phyloP scores from a whole-genome alignment of 176 grass and related monocot species.

The Juncus inflexus region DNA sequence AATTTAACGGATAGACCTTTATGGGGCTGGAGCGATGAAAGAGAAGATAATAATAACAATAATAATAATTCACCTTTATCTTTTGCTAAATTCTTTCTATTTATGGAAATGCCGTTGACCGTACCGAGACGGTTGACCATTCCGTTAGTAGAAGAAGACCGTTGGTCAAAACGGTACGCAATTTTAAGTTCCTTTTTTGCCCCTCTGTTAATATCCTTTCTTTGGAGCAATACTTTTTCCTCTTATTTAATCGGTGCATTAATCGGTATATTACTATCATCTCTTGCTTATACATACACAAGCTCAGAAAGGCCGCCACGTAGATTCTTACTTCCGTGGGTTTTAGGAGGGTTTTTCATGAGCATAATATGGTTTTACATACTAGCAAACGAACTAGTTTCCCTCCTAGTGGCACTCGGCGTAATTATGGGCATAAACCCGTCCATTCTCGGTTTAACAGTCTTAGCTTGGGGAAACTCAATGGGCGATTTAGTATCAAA shows the following conservation, averaged over 20 bases:
- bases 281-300: slow-evolving; percentile 66
- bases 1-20: slow-evolving; percentile 65
- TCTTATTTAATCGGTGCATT: slow-evolving; percentile 44
- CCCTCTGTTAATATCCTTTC: slow-evolving; percentile 67
- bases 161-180: slow-evolving; percentile 86
- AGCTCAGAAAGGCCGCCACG: slow-evolving; percentile 54
- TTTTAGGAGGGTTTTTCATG: slow-evolving; percentile 97
- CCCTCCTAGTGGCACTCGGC: slow-evolving; percentile 80
- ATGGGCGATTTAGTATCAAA: slow-evolving; percentile 99
- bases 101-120: slow-evolving; percentile 77
- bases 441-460: slow-evolving; percentile 89
- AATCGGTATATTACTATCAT: slow-evolving; percentile 50
- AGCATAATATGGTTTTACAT: slow-evolving; percentile 99
- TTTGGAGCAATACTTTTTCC: slow-evolving; percentile 52
- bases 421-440: slow-evolving; percentile 86
- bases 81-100: slow-evolving; percentile 61
- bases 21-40: slow-evolving; percentile 94
- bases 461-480: slow-evolving; percentile 96
- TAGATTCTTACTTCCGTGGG: slow-evolving; percentile 89
- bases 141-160: slow-evolving; percentile 78
- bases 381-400: slow-evolving; percentile 90
- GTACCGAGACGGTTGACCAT: slow-evolving; percentile 92
- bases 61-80: slow-evolving; percentile 35
- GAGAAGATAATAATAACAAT: slow-evolving; percentile 35
- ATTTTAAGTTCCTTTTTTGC: slow-evolving; percentile 67